Percentiles rank a stretch among this genome's conserved stretches.
These are phyloP conservation scores for Mucor racemosus DNA, from an alignment of 371 early-diverging fungal genomes.

Conservation along the genomic window DNA sequence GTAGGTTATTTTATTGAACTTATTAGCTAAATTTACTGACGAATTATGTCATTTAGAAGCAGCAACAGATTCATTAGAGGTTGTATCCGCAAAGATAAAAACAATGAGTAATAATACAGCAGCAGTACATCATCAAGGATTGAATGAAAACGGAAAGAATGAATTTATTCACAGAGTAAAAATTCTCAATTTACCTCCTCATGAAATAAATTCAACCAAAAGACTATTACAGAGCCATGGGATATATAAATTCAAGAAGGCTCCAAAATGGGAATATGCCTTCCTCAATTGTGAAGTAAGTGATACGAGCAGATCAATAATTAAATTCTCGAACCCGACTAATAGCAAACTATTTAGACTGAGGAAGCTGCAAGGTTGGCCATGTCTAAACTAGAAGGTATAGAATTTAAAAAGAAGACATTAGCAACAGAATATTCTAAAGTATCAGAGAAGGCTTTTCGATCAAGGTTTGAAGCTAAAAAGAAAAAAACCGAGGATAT, in stretches of 20 bases:
- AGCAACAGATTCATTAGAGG: neutral
- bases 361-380: conserved; percentile 17
- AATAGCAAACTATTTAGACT: neutral
- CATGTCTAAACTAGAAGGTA: conserved; percentile 15
- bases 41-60: neutral
- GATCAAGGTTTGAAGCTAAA: conserved; percentile 14
- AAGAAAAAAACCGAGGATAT: neutral
- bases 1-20: neutral
- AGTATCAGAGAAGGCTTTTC: conserved; percentile 13
- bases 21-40: neutral
- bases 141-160: neutral
- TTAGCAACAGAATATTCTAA: conserved; percentile 16
- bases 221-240: conserved; percentile 16
- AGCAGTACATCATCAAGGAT: neutral
- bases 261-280: conserved; percentile 32
- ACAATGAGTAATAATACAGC: neutral
- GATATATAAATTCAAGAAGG: conserved; percentile 22
- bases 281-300: conserved; percentile 29
- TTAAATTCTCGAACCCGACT: neutral
- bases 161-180: conserved; percentile 28
- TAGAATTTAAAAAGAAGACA: conserved; percentile 17
- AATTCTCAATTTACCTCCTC: conserved; percentile 20
- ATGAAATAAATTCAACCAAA: conserved; percentile 20
- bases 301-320: neutral
- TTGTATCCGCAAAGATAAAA: neutral